Evolutionary conservation across 2,329 filamentous ascomycete species (phyloP), one percentile per base, ranked within the genome.

Genomic region (Microsporum canis): DNA sequence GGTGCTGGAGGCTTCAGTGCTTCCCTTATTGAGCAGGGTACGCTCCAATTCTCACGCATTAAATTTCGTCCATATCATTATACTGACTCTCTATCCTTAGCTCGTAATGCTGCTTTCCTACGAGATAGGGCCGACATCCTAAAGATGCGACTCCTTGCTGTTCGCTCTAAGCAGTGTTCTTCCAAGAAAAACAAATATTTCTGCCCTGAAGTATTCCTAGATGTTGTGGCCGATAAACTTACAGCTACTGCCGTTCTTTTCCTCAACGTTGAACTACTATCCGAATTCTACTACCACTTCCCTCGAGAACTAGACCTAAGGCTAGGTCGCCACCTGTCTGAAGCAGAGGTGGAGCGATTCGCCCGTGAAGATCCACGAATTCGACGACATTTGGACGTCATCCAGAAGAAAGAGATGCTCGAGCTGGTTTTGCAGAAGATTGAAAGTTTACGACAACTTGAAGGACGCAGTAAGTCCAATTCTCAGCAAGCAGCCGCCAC

Each of bases 261-360:
- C 80, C 82, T 99, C 34, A 96, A 99, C 70, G 94, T 97, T 8
- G 95, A 99, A 76, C 82, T 99, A 23, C 83, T 99, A 17, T 92
- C 89, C 1, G 95, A 99, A 71, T 99, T 97, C 73, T 96, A 96
- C 77, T 96, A 96, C 76, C 91, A 94, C 71, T 99, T 99, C 75
- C 94, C 94, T 0, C 84, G 94, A 43, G 91, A 96, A 71, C 82
- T 99, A 10, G 94, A 99, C 72, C 78, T 87, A 63, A 84, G 91
- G 38, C 85, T 99, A 8, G 90, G 92, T 53, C 84, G 90, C 31
- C 87, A 90, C 68, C 80, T 96, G 63, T 84, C 84, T 38, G 84
- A 88, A 60, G 84, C 85, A 4, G 87, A 97, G 69, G 83, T 97
- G 3, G 92, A 99, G 71, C 83, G 84, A 31, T 96, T 99, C 68